Base-by-base conservation (phyloP, 768 basidiomycete genomes). In the Lactarius pseudohatsudake region DNA sequence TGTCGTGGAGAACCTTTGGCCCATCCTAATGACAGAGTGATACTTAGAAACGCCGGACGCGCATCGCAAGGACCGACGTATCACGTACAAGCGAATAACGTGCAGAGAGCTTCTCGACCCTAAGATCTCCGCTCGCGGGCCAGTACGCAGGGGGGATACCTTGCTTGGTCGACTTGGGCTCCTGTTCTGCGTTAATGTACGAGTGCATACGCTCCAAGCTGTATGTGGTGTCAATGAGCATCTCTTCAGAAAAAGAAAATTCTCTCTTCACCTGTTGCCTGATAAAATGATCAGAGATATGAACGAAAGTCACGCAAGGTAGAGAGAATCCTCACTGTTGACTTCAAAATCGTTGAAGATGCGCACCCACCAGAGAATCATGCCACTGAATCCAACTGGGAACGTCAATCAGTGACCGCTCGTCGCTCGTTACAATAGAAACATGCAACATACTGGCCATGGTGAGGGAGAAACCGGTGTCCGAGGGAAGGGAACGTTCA, bases 81-180 rank as follows among this genome's bases (percentile, higher is more conserved):
- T 34, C 53, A 50, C 74, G 30, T 66, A 78, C 79, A 3, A 62
- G 45, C 28, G 80, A 81, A 67, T 84, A 85, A 50, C 77, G 75
- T 0, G 86, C 86, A 15, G 79, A 81, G 4, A 87, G 75, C 38
- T 81, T 78, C 66, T 87, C 81, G 2, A 85, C 81, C 4, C 74
- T 71, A n/a, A 87, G 75, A 15, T 79, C 75, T 1, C 86, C 86
- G 34, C 82, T 83, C 1, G 86, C 78, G 4, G 86, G 86, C 86
- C 86, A 88, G 64, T 85, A 83, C 0, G 86, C 86, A 4, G 86
- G 85, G 4, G 86, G 86, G 22, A 79, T 72, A 3, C 81, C 81
- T 6, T 75, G 67, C 32, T 74, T 67, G 0, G 77, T 77, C 1
- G 80, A 67, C 61, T 77, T 76, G 0, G 80, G 79, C 72, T 88